Base-by-base conservation (phyloP, 441 rosid species). In the Bocquillonia castaneifolia region DNA sequence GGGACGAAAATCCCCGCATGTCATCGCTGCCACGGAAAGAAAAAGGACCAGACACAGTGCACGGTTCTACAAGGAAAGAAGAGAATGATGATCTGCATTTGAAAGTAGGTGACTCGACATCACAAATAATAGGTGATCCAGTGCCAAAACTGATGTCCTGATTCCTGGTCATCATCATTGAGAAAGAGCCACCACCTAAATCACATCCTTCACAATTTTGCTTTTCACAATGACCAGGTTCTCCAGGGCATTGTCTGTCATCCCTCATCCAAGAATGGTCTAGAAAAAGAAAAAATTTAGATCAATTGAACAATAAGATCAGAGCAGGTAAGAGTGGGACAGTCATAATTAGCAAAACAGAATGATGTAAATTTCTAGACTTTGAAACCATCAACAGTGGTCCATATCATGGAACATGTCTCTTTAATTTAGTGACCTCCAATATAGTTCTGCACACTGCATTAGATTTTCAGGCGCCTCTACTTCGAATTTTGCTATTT, bases 71-170 rank as follows among this genome's bases (percentile, higher is more conserved):
- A 6, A 74, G 36, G 67, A 78, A 77, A 64, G 87, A 72, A 39
- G 88, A 81, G 68, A 87, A 76, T 4, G 90, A 81, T 17, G 85
- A 72, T 74, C 82, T 74, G 76, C 82, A 79, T 20, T 78, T 64
- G 51, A 71, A 67, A 47, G 84, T 57, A 40, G 88, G 79, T 6
- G 88, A 81, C 45, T 64, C 74, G 22, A 59, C 70, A 64, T 77
- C 83, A 60, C 66, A 59, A 58, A 62, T 69, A 29, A 74, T 45
- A 23, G 79, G 77, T 18, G 86, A 61, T 14, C 75, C 82, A n/a
- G 73, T 55, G 57, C 86, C 90, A 73, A 87, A 85, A 76, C 92
- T 87, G 81, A 87, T 80, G 63, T 87, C 90, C 54, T 75, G 84
- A 68, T 82, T 77, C 74, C 88, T 80, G 40, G 77, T 50, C 67